Conservation (phyloP, 805 yeast genomes). For the Pichia manshurica region DNA sequence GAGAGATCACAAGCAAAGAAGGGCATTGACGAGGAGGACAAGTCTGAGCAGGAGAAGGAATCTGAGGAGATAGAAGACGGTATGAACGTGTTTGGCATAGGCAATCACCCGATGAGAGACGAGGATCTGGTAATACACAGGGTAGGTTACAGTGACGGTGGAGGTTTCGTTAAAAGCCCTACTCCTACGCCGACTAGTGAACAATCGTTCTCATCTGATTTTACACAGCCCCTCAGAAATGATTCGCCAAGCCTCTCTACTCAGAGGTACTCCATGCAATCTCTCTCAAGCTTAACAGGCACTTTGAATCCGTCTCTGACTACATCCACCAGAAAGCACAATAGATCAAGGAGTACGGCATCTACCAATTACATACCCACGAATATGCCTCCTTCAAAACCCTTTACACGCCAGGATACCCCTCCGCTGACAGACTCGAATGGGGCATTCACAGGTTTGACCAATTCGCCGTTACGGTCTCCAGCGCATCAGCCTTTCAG, state of each 20-base stretch:
- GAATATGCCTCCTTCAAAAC: slow-evolving; percentile 15
- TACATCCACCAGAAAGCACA: slow-evolving; percentile 11
- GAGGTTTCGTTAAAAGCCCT: no score
- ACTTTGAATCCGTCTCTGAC: not conserved
- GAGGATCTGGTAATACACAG: not conserved
- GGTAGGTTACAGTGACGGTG: no score
- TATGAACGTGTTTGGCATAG: no score
- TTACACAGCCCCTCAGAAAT: not conserved
- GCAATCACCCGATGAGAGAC: not conserved
- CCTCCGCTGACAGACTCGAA: slow-evolving; percentile 12
- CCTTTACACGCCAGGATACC: slow-evolving; percentile 15
- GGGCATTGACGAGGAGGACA: not conserved
- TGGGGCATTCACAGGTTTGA: slow-evolving; percentile 21
- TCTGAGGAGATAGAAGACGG: no score
- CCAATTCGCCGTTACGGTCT: slow-evolving; percentile 14
- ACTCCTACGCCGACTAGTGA: no score
- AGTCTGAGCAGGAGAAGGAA: not conserved
- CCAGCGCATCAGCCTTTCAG: slow-evolving; percentile 50
- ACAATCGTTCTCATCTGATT: not conserved
- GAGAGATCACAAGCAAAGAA: not conserved
- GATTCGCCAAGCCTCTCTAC: slow-evolving; percentile 9
- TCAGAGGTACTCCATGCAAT: slow-evolving; percentile 17
- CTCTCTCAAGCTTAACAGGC: slow-evolving; percentile 9
- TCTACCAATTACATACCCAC: slow-evolving; percentile 20
- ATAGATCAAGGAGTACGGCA: slow-evolving; percentile 16